Conservation (phyloP, 257 asterid genomes). For the Solanum sitiens region DNA sequence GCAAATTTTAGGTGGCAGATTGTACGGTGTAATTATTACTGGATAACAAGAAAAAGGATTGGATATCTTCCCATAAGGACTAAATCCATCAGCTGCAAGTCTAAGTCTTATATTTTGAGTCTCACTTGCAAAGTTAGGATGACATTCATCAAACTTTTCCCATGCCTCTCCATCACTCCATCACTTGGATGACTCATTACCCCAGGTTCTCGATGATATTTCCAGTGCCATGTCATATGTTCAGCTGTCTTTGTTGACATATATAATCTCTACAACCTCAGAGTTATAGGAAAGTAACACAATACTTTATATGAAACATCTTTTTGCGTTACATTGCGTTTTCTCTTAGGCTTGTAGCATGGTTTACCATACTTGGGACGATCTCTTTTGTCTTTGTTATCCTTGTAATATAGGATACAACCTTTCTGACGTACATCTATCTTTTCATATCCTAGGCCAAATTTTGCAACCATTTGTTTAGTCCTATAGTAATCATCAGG, state of each 20-base stretch:
- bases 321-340: rapidly evolving
- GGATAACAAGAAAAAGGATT: neutral
- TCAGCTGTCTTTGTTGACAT: too few species aligned
- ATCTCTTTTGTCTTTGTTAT: too few species aligned
- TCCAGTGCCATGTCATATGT: too few species aligned
- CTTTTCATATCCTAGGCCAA: neutral
- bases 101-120: neutral
- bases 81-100: neutral
- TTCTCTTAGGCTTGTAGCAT: neutral
- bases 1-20: neutral
- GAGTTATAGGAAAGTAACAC: too few species aligned
- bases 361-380: neutral
- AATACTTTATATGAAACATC: too few species aligned
- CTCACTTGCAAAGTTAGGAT: neutral
- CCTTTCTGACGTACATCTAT: neutral
- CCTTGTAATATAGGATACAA: neutral
- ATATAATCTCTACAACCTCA: too few species aligned
- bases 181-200: neutral
- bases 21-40: too few species aligned
- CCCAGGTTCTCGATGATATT: neutral
- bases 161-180: neutral
- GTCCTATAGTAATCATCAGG: too few species aligned
- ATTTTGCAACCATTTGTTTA: neutral
- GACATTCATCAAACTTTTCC: neutral
- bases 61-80: neutral